Conservation (phyloP, 2,329 filamentous ascomycete species). For the Fusarium chlamydosporum region DNA sequence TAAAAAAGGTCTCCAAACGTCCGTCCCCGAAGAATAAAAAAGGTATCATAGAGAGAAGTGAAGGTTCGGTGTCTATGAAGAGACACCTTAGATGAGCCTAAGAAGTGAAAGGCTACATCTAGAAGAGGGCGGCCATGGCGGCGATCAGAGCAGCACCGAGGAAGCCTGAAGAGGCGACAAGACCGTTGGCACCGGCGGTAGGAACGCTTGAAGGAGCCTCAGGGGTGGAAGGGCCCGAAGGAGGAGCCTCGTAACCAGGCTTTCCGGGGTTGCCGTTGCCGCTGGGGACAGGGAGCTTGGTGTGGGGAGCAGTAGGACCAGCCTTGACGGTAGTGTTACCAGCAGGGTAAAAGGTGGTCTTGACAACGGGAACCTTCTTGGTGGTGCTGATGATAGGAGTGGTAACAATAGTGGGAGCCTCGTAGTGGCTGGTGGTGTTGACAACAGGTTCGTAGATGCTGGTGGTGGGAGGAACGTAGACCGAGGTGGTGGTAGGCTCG, state of each 20-base stretch:
- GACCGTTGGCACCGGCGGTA: constrained; percentile 54
- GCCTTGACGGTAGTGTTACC: constrained; percentile 47
- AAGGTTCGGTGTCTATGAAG: constrained; percentile 8
- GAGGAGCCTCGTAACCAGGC: constrained; percentile 30
- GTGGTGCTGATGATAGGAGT: constrained; percentile 47
- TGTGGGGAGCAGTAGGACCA: constrained; percentile 47
- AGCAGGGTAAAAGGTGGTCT: constrained; percentile 48
- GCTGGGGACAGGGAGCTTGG: constrained; percentile 41
- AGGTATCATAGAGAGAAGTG: constrained; percentile 45
- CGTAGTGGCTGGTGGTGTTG: constrained; percentile 48
- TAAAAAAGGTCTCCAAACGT: constrained; percentile 49
- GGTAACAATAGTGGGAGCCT: constrained; percentile 44
- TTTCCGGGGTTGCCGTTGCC: constrained; percentile 33
- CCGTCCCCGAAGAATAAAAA: constrained; percentile 50
- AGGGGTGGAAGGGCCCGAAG: not conserved
- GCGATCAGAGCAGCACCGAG: constrained; percentile 58
- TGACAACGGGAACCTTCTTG: constrained; percentile 42
- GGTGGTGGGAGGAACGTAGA: constrained; percentile 47
- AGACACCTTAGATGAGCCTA: constrained; percentile 12
- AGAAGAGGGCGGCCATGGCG: constrained; percentile 58
- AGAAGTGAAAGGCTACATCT: constrained; percentile 29
- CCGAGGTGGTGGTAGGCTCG: constrained; percentile 32
- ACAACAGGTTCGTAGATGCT: constrained; percentile 41
- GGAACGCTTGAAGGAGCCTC: constrained; percentile 41
- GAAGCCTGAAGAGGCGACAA: constrained; percentile 59